These are phyloP conservation scores for Colletotrichum abscissum DNA, from an alignment of 2,329 filamentous ascomycete species.

Conservation along the genomic window DNA sequence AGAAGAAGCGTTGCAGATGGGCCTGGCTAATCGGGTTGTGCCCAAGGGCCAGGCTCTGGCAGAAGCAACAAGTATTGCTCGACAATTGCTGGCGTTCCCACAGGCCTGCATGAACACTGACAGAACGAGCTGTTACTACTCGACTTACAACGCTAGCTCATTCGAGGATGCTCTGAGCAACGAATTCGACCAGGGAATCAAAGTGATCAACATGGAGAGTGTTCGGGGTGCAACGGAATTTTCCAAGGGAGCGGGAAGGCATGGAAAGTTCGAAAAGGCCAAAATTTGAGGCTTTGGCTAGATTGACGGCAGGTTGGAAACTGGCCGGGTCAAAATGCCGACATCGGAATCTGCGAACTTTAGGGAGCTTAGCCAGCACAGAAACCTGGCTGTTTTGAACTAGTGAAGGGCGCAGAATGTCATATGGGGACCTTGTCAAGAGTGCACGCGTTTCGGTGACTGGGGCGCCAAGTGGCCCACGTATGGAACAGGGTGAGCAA, in stretches of 20 bases:
- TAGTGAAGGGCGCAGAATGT: slow-evolving; percentile 9
- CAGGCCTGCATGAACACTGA: slow-evolving; percentile 64
- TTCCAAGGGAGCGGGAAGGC: slow-evolving; percentile 10
- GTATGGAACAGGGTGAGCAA: not conserved
- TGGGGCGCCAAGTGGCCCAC: not conserved
- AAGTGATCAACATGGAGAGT: slow-evolving; percentile 56
- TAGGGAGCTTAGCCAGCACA: too few relatives aligned
- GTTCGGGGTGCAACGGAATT: slow-evolving; percentile 37
- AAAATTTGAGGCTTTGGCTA: not conserved
- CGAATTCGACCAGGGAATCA: slow-evolving; percentile 57
- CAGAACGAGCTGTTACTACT: slow-evolving; percentile 59
- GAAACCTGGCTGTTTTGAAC: not conserved
- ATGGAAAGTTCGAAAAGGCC: slow-evolving; percentile 14
- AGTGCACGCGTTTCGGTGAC: too few relatives aligned
- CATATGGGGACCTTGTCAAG: not conserved
- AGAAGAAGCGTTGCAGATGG: slow-evolving; percentile 61
- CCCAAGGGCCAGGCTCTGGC: slow-evolving; percentile 60
- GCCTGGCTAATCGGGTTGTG: slow-evolving; percentile 64
- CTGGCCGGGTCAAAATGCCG: not conserved
- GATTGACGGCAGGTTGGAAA: not conserved
- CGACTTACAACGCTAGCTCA: slow-evolving; percentile 57
- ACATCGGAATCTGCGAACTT: not conserved
- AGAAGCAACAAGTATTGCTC: slow-evolving; percentile 60
- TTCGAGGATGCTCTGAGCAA: slow-evolving; percentile 61
- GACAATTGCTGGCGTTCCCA: slow-evolving; percentile 59